Evolutionary conservation across 768 basidiomycete genomes (phyloP).

Genomic region (Boletus vermiculosoides): DNA sequence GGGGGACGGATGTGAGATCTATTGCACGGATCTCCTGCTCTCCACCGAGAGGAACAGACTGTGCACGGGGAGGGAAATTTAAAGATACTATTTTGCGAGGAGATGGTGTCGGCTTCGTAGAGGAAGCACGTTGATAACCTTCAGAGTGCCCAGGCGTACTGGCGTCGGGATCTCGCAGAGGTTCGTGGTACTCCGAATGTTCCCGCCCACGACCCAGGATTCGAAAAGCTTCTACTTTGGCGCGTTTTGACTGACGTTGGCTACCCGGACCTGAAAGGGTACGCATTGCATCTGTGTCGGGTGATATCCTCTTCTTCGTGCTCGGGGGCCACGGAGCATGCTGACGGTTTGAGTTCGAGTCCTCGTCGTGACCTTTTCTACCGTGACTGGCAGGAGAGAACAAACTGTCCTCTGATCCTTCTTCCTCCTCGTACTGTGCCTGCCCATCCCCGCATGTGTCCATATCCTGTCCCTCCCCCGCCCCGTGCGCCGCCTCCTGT

Average conservation of each 20-base stretch:
- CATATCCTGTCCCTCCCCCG: slow-evolving; percentile 1
- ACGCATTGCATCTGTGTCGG: slow-evolving; percentile 21
- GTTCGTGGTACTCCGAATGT: slow-evolving; percentile 18
- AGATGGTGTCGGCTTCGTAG: slow-evolving; percentile 21
- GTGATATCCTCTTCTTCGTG: slow-evolving; percentile 33
- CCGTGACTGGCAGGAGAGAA: slow-evolving; percentile 21
- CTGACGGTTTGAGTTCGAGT: background rate
- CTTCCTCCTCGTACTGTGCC: slow-evolving; percentile 4
- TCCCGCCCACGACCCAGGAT: slow-evolving; percentile 11
- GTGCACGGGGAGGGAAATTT: slow-evolving; percentile 24
- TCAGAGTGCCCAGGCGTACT: slow-evolving; percentile 1
- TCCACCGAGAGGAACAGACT: slow-evolving; percentile 29
- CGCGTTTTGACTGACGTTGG: slow-evolving; percentile 26
- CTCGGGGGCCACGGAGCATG: slow-evolving; percentile 1
- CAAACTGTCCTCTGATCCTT: slow-evolving; percentile 40
- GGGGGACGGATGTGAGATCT: slow-evolving; percentile 24
- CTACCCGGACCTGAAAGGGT: slow-evolving; percentile 10
- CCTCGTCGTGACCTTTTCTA: background rate
- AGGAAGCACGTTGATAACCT: slow-evolving; percentile 20
- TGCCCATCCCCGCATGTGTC: background rate
- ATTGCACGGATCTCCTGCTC: slow-evolving; percentile 13
- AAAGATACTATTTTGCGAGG: slow-evolving; percentile 10
- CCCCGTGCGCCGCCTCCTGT: background rate
- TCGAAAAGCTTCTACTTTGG: slow-evolving; percentile 24
- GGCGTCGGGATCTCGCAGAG: slow-evolving; percentile 19